Conservation (phyloP, 164 flowering plant genomes). For the Vitis rupestris region DNA sequence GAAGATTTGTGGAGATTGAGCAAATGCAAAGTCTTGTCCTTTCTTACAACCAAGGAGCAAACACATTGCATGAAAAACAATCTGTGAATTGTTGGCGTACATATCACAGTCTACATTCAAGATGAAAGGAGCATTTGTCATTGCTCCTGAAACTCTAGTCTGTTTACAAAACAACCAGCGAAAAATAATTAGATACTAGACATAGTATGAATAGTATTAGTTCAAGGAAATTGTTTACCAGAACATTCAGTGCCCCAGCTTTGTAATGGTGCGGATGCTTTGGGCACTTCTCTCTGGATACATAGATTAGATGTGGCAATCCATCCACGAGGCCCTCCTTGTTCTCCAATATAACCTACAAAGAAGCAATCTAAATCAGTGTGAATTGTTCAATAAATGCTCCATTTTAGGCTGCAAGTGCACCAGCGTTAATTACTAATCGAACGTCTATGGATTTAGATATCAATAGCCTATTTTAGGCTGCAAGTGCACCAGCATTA, state of each 20-base stretch:
- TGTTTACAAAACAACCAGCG: constrained; percentile 2
- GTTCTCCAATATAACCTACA: constrained; percentile 53
- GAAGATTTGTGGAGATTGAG: constrained; percentile 53
- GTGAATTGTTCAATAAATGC: no score
- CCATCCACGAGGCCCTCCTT: constrained; percentile 36
- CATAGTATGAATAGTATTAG: no score
- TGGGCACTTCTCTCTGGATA: constrained; percentile 68
- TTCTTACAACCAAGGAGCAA: constrained; percentile 29
- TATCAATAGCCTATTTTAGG: no score
- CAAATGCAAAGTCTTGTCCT: constrained; percentile 41
- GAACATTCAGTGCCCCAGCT: constrained; percentile 77
- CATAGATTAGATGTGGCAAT: constrained; percentile 51
- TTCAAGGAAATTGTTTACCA: constrained; percentile 28
- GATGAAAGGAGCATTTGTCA: constrained; percentile 73
- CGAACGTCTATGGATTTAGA: no score
- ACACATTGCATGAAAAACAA: constrained; percentile 59
- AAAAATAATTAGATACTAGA: no score
- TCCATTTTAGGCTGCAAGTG: no score
- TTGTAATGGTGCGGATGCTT: constrained; percentile 57
- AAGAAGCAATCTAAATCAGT: no score
- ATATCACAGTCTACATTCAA: constrained; percentile 79
- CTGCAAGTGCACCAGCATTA: no score
- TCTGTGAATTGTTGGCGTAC: constrained; percentile 54
- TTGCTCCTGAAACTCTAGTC: constrained; percentile 65
- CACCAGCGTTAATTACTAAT: no score